Evolutionary conservation across 257 asterid genomes (phyloP), one percentile per base, ranked within the genome.

Genomic region (Oldenlandia corymbosa): DNA sequence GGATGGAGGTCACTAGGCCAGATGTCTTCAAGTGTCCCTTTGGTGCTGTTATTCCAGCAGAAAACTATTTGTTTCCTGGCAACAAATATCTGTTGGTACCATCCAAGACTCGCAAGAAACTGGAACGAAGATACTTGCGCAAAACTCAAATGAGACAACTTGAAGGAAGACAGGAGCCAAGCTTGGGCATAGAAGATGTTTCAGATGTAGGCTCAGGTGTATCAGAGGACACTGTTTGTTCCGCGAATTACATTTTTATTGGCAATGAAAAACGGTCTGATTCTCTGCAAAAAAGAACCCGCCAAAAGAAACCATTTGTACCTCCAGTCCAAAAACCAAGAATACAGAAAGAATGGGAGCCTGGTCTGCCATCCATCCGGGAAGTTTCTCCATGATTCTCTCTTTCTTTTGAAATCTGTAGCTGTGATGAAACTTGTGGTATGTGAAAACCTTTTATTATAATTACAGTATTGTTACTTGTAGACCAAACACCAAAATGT

Each of bases 251-350:
- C 55, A 85, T 74, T 39, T 84, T 63, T 68, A 61, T 72, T 52
- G 61, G 79, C 27, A 73, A 64, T 31, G 84, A 79, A 36, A 71
- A 65, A 26, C 68, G 78, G 84, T 68, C 79, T 2, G 49, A 52
- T 43, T 28, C 48, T 72, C 50, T 23, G 37, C 2, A 23, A 75
- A 75, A 66, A 42, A 75, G 72, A 58, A 37, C 32, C 24, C 55
- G 39, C 55, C 71, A 74, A 46, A 77, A 73, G 73, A 75, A 71
- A 63, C 61, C 78, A 41, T 81, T 87, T 66, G 77, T 83, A 26
- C 86, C 94, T 16, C 97, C 90, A 2, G 84, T 83, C 51, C 86
- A 73, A 41, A 78, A 73, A 71, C 82, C 82, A 21, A 84, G 75
- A 75, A 31, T 59, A 9, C 51, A 83, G 76, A 87, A 62, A 1